phyloP scores from a whole-genome alignment of 2,329 filamentous ascomycete species.

The Diaporthe eres region DNA sequence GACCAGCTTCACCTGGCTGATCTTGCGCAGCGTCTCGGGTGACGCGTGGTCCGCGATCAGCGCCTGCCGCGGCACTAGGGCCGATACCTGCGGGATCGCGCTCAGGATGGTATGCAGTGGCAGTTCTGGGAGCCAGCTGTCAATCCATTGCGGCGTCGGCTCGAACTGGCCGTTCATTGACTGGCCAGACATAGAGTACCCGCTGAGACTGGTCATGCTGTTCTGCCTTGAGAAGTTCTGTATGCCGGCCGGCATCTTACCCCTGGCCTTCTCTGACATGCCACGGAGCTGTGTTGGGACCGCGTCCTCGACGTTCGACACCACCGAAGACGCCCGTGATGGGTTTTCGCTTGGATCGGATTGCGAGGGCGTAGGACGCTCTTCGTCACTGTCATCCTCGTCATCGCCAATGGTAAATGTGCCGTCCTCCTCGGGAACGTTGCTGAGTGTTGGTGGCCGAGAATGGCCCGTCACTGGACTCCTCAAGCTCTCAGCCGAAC shows the following conservation, averaged over 20 bases:
- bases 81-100: constrained; percentile 77
- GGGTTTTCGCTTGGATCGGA: constrained; percentile 76
- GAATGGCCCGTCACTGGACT: constrained; percentile 71
- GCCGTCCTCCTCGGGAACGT: constrained; percentile 82
- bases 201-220: constrained; percentile 84
- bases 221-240: constrained; percentile 91
- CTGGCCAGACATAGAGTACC: constrained; percentile 71
- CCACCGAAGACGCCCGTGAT: constrained; percentile 77
- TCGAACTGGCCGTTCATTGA: constrained; percentile 76
- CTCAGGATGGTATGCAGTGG: constrained; percentile 89
- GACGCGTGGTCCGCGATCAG: constrained; percentile 58
- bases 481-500: constrained; percentile 77
- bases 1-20: constrained; percentile 74
- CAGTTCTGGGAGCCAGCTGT: constrained; percentile 92
- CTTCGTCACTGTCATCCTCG: constrained; percentile 70
- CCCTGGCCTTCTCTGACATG: constrained; percentile 97
- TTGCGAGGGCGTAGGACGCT: constrained; percentile 70
- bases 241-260: constrained; percentile 91
- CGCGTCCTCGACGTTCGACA: constrained; percentile 79
- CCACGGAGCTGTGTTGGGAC: constrained; percentile 86
- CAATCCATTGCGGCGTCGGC: constrained; percentile 88
- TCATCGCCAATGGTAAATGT: constrained; percentile 93
- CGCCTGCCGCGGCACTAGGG: constrained; percentile 68
- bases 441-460: constrained; percentile 69
- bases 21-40: constrained; percentile 64